phyloP scores from a whole-genome alignment of 2,329 filamentous ascomycete species.

The Aureobasidium sp. region DNA sequence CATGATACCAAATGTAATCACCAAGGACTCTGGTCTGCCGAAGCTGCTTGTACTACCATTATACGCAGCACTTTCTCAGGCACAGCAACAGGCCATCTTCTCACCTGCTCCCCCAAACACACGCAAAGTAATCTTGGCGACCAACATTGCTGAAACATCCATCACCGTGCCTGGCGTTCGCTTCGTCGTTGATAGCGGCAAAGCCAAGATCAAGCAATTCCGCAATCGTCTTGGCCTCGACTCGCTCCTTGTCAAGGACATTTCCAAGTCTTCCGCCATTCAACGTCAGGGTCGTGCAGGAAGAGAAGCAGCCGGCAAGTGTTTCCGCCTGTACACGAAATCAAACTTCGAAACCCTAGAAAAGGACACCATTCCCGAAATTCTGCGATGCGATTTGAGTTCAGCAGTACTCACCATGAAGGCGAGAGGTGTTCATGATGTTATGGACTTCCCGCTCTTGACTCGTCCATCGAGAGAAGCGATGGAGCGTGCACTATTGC shows the following conservation, averaged over 20 bases:
- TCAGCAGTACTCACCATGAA: constrained; percentile 89
- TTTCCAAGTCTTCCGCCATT: constrained; percentile 87
- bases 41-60: constrained; percentile 66
- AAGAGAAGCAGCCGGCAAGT: constrained; percentile 83
- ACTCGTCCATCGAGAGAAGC: constrained; percentile 69
- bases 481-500: constrained; percentile 71
- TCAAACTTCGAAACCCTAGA: constrained; percentile 60
- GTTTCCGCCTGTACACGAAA: constrained; percentile 81
- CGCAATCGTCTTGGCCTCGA: constrained; percentile 77
- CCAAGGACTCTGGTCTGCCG: constrained; percentile 55
- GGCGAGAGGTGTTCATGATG: constrained; percentile 73
- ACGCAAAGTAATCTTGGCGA: constrained; percentile 82
- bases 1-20: constrained; percentile 57
- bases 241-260: constrained; percentile 79
- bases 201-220: constrained; percentile 90
- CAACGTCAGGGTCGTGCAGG: constrained; percentile 88
- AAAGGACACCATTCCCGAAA: constrained; percentile 74
- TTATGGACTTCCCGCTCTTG: constrained; percentile 75
- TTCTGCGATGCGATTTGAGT: constrained; percentile 79
- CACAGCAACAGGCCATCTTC: constrained; percentile 80
- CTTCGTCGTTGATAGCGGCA: constrained; percentile 86
- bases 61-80: constrained; percentile 81
- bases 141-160: constrained; percentile 98
- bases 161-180: constrained; percentile 90
- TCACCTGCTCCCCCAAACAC: constrained; percentile 63